Conservation (phyloP, 768 basidiomycete species). For the Suillus clintonianus region DNA sequence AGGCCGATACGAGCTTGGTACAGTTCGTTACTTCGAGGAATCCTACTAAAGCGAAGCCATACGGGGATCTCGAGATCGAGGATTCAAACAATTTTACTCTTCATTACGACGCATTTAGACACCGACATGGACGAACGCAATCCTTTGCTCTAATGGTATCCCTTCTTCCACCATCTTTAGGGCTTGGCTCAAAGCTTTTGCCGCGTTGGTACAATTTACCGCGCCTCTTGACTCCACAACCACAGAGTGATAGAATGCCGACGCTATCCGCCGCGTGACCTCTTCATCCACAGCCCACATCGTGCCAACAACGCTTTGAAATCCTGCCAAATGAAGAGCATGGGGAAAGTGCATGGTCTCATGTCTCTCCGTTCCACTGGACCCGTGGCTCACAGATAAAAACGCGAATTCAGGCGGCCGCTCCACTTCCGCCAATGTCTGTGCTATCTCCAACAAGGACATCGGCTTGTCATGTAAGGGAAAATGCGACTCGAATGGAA, state of each 20-base stretch:
- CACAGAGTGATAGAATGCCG: conserved; percentile 22
- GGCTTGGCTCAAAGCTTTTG: conserved; percentile 21
- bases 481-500: conserved; percentile 31
- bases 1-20: no score
- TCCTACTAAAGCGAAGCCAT: no score
- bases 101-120: conserved; percentile 7
- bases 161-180: conserved; percentile 10
- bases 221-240: conserved; percentile 13
- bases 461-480: conserved; percentile 23
- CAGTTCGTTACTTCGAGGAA: no score
- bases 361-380: conserved; percentile 18
- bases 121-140: conserved; percentile 31
- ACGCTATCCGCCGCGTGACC: conserved; percentile 18
- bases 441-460: conserved; percentile 25
- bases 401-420: conserved; percentile 36
- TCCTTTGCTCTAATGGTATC: conserved; percentile 24
- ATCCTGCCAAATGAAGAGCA: conserved; percentile 34
- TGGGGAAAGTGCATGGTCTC: conserved; percentile 36
- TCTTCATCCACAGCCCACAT: conserved; percentile 35
- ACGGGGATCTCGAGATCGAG: conserved; percentile 81
- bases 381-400: conserved; percentile 27
- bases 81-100: conserved; percentile 37
- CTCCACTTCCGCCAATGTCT: conserved; percentile 23
- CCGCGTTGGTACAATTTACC: conserved; percentile 16
- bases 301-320: conserved; percentile 34